Evolutionary conservation across 352 stramenopile genomes (phyloP).

Genomic region (Phytophthora quininea): DNA sequence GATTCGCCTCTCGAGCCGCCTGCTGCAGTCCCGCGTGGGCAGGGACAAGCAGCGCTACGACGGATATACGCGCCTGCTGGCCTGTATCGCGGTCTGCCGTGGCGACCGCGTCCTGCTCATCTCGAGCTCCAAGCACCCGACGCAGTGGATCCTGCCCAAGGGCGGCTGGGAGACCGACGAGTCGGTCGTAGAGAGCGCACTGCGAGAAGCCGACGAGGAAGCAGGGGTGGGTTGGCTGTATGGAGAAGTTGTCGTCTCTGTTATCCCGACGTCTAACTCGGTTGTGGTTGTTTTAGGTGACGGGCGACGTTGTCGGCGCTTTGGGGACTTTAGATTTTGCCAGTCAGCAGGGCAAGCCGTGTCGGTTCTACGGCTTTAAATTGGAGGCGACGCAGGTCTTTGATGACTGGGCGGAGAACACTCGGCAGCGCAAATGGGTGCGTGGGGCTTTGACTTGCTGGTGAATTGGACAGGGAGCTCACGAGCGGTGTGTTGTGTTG

Average conservation of each 20-base stretch:
- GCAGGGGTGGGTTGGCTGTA: constrained; percentile 63
- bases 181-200: constrained; percentile 87
- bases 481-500: background rate
- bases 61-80: constrained; percentile 55
- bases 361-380: constrained; percentile 58
- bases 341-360: constrained; percentile 52
- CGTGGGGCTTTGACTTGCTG: background rate
- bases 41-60: constrained; percentile 78
- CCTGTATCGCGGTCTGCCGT: constrained; percentile 55
- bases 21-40: constrained; percentile 61
- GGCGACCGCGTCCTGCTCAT: constrained; percentile 75
- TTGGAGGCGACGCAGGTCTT: constrained; percentile 46
- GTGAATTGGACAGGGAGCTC: background rate
- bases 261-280: background rate
- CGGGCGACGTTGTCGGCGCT: constrained; percentile 40
- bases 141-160: constrained; percentile 97
- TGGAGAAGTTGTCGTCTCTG: background rate
- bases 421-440: constrained; percentile 61
- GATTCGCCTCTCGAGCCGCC: constrained; percentile 19
- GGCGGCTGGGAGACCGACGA: constrained; percentile 97
- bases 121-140: constrained; percentile 85
- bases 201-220: constrained; percentile 95
- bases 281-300: constrained; percentile 34
- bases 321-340: constrained; percentile 57
- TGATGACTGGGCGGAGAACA: constrained; percentile 63